Evolutionary conservation across 2,329 filamentous ascomycete genomes (phyloP), one percentile per base, ranked within the genome.

Genomic region (Nothopassalora personata): DNA sequence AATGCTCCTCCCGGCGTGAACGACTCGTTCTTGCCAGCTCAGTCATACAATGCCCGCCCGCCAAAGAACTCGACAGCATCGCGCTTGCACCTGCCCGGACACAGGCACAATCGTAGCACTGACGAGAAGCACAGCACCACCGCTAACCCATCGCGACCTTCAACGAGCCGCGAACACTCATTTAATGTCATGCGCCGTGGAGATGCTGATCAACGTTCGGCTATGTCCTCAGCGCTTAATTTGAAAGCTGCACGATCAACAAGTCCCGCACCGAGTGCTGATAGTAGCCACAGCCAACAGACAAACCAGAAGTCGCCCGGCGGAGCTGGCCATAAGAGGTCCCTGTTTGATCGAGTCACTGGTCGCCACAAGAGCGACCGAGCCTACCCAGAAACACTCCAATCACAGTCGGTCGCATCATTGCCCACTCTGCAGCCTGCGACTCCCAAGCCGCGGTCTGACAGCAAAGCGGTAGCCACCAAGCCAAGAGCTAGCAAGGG

Each of bases 211-310:
- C 80, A 80, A 45, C 75, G 76, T 11, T 77, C 75, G 2, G 70
- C 75, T 13, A 71, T 78, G 61, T 74, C 72, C 60, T 80, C 80
- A 15, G 77, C 80, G 11, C 78, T 82, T 68, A 78, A 75, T 50
- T 73, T 83, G 36, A 74, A 80, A 71, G 57, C 61, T 33, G 82
- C 77, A 65, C 86, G 91, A 64, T 86, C 90, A 11, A 84, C 89
- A 61, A 96, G 92, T 73, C 91, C 92, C 28, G 90, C 90, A 0
- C 89, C 91, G 7, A 94, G 90, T 73, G 79, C 83, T 46, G 83
- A 83, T 66, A 90, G 87, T 69, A 81, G 78, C 23, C 77, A 77
- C 74, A 83, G 74, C 71, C 80, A 72, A 70, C 80, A 74, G 60
- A 61, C 59, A 49, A 70, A 45, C 57, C 83, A 86, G 68, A 80